Conservation (phyloP, 257 asterid genomes). For the Solanum dulcamara region DNA sequence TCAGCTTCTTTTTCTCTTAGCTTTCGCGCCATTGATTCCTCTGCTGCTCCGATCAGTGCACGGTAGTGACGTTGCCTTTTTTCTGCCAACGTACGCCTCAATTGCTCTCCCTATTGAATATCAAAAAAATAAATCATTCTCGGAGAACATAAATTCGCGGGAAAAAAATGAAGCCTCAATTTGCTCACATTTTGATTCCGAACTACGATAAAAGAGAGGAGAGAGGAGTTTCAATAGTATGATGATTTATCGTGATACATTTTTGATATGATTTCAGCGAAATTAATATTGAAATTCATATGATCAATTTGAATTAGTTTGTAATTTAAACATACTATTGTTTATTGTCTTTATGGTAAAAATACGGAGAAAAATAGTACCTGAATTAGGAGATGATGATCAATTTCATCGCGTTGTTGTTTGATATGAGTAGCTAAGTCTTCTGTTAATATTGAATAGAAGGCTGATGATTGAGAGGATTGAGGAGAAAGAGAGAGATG, state of each 20-base stretch:
- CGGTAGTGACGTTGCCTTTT: conserved; percentile 26
- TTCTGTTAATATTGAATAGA: conserved; percentile 16
- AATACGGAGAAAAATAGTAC: neutral
- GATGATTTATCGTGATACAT: neutral
- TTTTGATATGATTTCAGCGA: neutral
- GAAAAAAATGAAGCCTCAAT: neutral
- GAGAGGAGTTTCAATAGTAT: neutral
- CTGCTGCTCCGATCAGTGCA: conserved; percentile 20
- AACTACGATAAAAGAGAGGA: neutral
- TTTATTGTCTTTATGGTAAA: neutral
- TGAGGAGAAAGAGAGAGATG: conserved; percentile 22
- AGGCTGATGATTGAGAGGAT: conserved; percentile 27
- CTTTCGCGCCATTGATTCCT: conserved; percentile 17
- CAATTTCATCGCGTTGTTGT: conserved; percentile 34
- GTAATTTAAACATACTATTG: neutral
- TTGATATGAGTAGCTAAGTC: conserved; percentile 22
- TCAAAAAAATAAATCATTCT: neutral
- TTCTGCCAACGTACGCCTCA: conserved; percentile 25
- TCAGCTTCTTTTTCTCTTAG: conserved; percentile 30
- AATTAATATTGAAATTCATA: neutral
- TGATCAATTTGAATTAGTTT: neutral
- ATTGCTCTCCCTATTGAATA: conserved; percentile 21
- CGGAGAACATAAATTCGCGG: neutral
- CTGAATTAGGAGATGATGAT: conserved; percentile 11
- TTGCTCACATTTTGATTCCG: neutral